Percentiles rank a stretch among this genome's conserved stretches.
Evolutionary conservation across 139 green algal genomes (phyloP).

Genomic region (Chlamydomonas sphaeroides): DNA sequence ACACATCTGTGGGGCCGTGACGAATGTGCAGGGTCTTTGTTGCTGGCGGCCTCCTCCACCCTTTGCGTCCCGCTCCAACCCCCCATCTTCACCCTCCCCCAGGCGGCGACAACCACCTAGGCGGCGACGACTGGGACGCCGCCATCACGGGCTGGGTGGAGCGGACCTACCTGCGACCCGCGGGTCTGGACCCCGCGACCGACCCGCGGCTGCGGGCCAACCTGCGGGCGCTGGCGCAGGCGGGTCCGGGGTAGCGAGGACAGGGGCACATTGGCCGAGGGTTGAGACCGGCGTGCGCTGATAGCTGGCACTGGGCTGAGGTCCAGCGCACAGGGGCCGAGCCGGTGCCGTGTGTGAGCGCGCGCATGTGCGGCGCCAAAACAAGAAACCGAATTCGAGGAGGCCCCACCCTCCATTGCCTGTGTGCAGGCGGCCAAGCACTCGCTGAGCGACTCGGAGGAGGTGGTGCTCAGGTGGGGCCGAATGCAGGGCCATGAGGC

Average conservation of each 20-base stretch:
- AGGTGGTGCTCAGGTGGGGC: slow-evolving; percentile 62
- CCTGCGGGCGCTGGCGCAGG: slow-evolving; percentile 74
- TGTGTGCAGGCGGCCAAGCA: slow-evolving; percentile 87
- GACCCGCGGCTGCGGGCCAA: slow-evolving; percentile 60
- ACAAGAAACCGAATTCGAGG: no score
- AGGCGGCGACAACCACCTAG: slow-evolving; percentile 85
- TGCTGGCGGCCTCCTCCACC: background rate
- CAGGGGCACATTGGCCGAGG: no score
- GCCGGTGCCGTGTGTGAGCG: no score
- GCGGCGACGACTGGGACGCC: slow-evolving; percentile 89
- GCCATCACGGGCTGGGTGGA: slow-evolving; percentile 75
- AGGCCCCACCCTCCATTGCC: no score
- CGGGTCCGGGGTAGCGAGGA: no score
- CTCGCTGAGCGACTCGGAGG: slow-evolving; percentile 61
- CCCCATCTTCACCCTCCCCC: background rate
- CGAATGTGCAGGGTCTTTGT: no score
- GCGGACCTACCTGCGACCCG: slow-evolving; percentile 58
- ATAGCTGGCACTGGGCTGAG: no score
- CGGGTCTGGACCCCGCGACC: slow-evolving; percentile 35
- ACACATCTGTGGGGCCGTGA: no score
- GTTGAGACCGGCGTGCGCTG: no score
- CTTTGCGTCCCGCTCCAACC: background rate
- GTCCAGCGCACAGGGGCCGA: no score
- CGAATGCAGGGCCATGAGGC: no score
- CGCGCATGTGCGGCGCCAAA: no score